Evolutionary conservation across 345 rosid species (phyloP), one percentile per base, ranked within the genome.

Genomic region (Gossypium anomalum): DNA sequence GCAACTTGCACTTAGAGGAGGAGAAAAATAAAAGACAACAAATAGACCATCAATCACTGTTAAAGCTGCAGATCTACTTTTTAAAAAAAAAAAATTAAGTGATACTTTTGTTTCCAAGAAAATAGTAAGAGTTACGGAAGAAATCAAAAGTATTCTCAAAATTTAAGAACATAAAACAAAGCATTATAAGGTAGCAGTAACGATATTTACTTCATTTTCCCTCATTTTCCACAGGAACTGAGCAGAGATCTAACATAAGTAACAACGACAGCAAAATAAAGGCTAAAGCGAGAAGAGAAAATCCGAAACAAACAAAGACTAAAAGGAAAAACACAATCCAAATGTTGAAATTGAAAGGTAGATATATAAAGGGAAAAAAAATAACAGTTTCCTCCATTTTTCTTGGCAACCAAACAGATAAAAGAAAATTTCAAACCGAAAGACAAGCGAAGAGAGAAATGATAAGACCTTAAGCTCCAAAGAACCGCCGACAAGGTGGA

Each of bases 201-300:
- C 20, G 49, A 16, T 9, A 16, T 27, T 69, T 25, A 69, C 23
- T 27, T 27, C 72, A 51, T 27, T 51, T 14, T 67, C 22, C 48
- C 11, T 8, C 9, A 41, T 23, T 67, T 48, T 48, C 56, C 43
- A 14, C 57, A 3, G 38, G 23, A 7, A 29, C 22, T 27, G 5
- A 52, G 3, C 25, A 9, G 17, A 27, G 59, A 69, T 69, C 72
- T 51, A 69, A 69, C 45, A 69, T 25, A 25, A 68, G 29, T 57
- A 57, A 57, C 15, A 57, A 22, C 62, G 41, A 10, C 49, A 10
- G 12, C 49, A 45, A 45, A 59, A 59, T 1, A 65, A 12, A 6
- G 17, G 27, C 17, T 5, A 69, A 51, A 10, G 10, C 17, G 64
- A 59, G 17, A 59, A 34, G 8, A 59, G 64, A 59, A 59, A 52